Conservation (phyloP, 2,329 filamentous ascomycete genomes). For the Talaromyces sp. region DNA sequence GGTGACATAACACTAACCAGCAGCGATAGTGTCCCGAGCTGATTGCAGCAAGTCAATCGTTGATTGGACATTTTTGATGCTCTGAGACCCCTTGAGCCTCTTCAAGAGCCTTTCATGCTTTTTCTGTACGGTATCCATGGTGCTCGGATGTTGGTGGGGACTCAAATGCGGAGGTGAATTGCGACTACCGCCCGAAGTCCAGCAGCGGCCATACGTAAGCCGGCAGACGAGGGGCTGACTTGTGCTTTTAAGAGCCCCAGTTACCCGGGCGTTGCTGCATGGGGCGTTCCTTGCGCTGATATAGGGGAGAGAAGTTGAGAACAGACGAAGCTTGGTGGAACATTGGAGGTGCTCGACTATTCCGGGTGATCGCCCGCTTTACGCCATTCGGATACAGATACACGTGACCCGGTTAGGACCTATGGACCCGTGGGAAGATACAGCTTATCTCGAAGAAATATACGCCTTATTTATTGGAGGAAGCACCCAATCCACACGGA, state of each 20-base stretch:
- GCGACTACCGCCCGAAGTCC: slow-evolving; percentile 31
- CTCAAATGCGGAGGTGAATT: slow-evolving; percentile 31
- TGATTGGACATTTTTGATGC: slow-evolving; percentile 77
- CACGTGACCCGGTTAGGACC: slow-evolving; percentile 17
- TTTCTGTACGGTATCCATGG: slow-evolving; percentile 68
- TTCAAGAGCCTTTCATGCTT: slow-evolving; percentile 74
- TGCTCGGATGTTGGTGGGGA: slow-evolving; percentile 19
- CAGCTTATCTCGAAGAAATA: no score
- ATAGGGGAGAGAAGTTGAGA: background rate
- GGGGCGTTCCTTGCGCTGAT: background rate
- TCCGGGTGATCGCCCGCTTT: slow-evolving; percentile 22
- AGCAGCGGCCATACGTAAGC: slow-evolving; percentile 29
- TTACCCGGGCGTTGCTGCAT: background rate
- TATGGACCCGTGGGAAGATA: no score
- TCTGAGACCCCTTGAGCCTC: slow-evolving; percentile 69
- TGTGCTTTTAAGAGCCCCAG: background rate
- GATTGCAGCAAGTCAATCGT: slow-evolving; percentile 76
- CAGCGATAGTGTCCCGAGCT: slow-evolving; percentile 73
- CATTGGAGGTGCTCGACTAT: slow-evolving; percentile 5
- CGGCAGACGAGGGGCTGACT: background rate
- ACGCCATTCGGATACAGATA: slow-evolving; percentile 18
- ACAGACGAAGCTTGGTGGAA: background rate
- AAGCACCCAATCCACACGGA: no score
- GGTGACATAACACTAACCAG: slow-evolving; percentile 54
- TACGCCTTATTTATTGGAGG: no score